phyloP scores from a whole-genome alignment of 2,329 filamentous ascomycete genomes.

The Ramularia endophylla region DNA sequence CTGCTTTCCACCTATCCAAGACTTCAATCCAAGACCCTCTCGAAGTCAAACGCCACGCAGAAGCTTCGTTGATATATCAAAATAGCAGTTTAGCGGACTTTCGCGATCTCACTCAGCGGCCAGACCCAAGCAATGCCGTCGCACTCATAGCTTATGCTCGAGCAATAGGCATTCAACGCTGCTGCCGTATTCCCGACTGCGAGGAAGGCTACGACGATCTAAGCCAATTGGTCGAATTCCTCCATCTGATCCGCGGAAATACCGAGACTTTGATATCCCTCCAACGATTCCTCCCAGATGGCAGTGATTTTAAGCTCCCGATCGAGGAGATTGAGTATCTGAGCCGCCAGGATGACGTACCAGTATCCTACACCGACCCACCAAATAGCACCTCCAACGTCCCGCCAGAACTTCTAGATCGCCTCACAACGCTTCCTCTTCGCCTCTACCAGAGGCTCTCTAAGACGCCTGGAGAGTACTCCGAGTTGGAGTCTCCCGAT shows the following conservation, averaged over 20 bases:
- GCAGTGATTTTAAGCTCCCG: slow-evolving; percentile 9
- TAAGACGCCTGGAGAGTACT: too few relatives aligned
- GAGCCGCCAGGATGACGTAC: slow-evolving; percentile 4
- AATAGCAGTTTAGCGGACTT: slow-evolving; percentile 8
- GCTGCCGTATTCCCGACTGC: slow-evolving; percentile 2
- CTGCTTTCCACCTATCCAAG: slow-evolving; percentile 7
- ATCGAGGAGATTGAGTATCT: slow-evolving; percentile 7
- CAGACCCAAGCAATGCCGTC: slow-evolving; percentile 7
- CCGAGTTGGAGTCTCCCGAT: not conserved
- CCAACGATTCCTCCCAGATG: slow-evolving; percentile 7
- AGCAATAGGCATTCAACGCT: slow-evolving; percentile 8
- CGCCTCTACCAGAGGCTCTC: too few relatives aligned
- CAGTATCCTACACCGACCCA: not conserved
- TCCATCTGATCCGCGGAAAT: slow-evolving; percentile 8
- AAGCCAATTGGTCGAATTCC: slow-evolving; percentile 2
- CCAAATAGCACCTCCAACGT: slow-evolving; percentile 4
- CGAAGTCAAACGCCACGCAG: slow-evolving; percentile 4
- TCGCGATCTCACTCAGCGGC: slow-evolving; percentile 7
- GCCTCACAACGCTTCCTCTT: slow-evolving; percentile 2
- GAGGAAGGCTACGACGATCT: slow-evolving; percentile 3
- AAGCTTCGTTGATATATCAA: slow-evolving; percentile 8
- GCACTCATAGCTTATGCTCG: slow-evolving; percentile 12
- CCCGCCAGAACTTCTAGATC: slow-evolving; percentile 1
- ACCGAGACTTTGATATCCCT: slow-evolving; percentile 8
- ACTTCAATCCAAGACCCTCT: slow-evolving; percentile 1